Conservation (phyloP, 768 basidiomycete genomes). For the Phanerochaete carnosa region DNA sequence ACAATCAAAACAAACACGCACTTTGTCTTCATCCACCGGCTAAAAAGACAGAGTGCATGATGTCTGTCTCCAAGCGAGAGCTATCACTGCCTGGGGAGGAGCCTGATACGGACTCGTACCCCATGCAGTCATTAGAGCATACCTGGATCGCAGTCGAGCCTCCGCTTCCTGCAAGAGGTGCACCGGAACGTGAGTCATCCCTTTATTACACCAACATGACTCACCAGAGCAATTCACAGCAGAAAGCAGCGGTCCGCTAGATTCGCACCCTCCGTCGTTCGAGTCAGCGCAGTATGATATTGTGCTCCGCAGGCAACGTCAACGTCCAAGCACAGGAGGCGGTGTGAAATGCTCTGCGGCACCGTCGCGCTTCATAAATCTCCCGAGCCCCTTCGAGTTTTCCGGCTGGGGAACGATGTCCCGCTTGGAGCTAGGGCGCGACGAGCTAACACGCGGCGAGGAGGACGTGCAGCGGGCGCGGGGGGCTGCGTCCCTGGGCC, state of each 20-base stretch:
- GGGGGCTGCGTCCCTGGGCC: constrained; percentile 48
- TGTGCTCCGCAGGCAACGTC: constrained; percentile 57
- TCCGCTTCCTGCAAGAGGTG: neutral
- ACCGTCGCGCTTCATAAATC: constrained; percentile 61
- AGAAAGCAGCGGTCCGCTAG: neutral
- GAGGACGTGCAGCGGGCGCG: constrained; percentile 25
- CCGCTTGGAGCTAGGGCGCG: constrained; percentile 40
- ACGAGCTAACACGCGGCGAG: constrained; percentile 38
- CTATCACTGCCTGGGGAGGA: neutral
- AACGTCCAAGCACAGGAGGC: constrained; percentile 42
- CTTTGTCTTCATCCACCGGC: neutral
- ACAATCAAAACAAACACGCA: neutral
- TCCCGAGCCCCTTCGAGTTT: constrained; percentile 66
- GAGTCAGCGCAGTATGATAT: constrained; percentile 48
- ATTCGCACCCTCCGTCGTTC: constrained; percentile 31
- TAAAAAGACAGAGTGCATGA: neutral
- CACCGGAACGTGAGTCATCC: neutral
- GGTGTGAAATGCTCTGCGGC: constrained; percentile 34
- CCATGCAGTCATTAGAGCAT: neutral
- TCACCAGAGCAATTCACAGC: neutral
- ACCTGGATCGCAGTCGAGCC: constrained; percentile 6
- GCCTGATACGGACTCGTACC: neutral
- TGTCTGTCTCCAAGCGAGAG: neutral
- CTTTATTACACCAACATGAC: too few species aligned
- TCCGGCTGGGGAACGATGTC: constrained; percentile 64